Conservation (phyloP, 495 filamentous ascomycete species). For the Trichoderma orchidacearum region DNA sequence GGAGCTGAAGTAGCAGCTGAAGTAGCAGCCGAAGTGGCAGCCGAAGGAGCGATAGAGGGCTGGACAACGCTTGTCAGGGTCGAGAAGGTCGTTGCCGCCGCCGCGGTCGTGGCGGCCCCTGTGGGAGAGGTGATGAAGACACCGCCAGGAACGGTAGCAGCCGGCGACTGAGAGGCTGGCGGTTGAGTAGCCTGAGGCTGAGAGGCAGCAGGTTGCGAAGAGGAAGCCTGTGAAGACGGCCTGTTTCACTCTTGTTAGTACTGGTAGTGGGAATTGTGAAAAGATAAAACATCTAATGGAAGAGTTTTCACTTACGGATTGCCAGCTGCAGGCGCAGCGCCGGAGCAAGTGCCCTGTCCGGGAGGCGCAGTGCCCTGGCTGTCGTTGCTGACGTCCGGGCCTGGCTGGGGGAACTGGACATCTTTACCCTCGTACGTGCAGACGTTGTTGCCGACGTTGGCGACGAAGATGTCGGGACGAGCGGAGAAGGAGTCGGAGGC, state of each 20-base stretch:
- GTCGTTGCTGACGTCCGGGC: slow-evolving; percentile 39
- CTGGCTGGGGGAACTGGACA: slow-evolving; percentile 58
- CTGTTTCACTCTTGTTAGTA: not conserved
- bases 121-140: slow-evolving; percentile 17
- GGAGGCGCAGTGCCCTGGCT: slow-evolving; percentile 11
- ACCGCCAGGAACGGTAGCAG: slow-evolving; percentile 10
- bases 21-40: slow-evolving; percentile 11
- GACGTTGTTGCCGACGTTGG: slow-evolving; percentile 42
- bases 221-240: slow-evolving; percentile 5
- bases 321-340: not conserved
- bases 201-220: slow-evolving; percentile 7
- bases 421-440: slow-evolving; percentile 38
- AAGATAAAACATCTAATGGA: slow-evolving; percentile 4
- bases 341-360: slow-evolving; percentile 9
- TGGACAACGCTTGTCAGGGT: too few relatives aligned
- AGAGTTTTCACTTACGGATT: not conserved
- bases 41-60: slow-evolving; percentile 5
- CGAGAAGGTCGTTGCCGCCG: slow-evolving; percentile 10
- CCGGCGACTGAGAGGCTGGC: not conserved
- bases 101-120: slow-evolving; percentile 9
- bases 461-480: slow-evolving; percentile 44
- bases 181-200: slow-evolving; percentile 5
- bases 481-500: slow-evolving; percentile 24
- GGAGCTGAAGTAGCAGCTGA: not conserved
- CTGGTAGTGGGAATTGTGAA: too few relatives aligned